Evolutionary conservation across 176 grass and related monocot species (phyloP).

Genomic region (Carex littledalei): DNA sequence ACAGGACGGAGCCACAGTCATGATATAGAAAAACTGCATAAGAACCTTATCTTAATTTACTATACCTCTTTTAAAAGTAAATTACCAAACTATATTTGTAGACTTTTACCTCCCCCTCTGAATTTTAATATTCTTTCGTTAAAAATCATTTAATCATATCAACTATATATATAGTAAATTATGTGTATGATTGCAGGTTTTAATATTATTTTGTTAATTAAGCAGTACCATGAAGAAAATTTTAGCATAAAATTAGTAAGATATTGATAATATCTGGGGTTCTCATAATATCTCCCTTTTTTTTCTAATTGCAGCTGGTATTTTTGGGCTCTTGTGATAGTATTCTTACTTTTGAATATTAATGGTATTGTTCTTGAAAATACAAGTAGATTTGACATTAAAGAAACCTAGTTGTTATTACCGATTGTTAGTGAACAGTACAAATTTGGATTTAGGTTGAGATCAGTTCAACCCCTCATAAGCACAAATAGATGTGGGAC

Average conservation of each 20-base stretch:
- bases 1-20: too few relatives aligned
- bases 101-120: too few relatives aligned
- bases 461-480: not conserved
- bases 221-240: not conserved
- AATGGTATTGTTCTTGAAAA: conserved; percentile 37
- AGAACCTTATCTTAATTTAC: too few relatives aligned
- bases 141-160: too few relatives aligned
- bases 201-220: not conserved
- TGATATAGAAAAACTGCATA: too few relatives aligned
- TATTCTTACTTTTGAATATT: conserved; percentile 77
- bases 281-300: not conserved
- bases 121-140: too few relatives aligned
- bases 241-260: not conserved
- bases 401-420: not conserved
- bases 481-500: not conserved
- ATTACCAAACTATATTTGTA: too few relatives aligned
- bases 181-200: too few relatives aligned
- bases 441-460: not conserved
- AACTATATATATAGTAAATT: too few relatives aligned
- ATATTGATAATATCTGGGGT: not conserved
- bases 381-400: not conserved
- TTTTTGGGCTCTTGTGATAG: conserved; percentile 74
- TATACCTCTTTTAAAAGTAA: too few relatives aligned
- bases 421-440: not conserved
- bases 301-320: conserved; percentile 59